phyloP scores from a whole-genome alignment of 306 rosid genomes.

The Cercis canadensis region DNA sequence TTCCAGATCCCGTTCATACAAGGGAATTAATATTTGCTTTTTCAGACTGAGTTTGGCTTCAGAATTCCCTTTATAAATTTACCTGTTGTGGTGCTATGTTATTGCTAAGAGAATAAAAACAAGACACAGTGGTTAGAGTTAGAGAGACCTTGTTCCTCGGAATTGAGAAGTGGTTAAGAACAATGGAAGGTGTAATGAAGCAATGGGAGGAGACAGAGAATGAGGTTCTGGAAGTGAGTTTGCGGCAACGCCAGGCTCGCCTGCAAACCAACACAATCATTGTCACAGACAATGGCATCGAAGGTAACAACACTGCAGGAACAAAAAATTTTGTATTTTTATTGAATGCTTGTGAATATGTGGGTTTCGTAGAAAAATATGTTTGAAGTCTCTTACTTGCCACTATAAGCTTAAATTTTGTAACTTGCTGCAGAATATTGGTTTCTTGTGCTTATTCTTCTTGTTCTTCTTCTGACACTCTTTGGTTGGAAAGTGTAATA shows the following conservation, averaged over 20 bases:
- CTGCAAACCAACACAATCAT: not conserved
- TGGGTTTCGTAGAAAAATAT: not conserved
- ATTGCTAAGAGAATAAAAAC: too few relatives aligned
- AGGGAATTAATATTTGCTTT: too few relatives aligned
- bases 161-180: not conserved
- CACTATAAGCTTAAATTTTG: too few relatives aligned
- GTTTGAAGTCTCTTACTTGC: too few relatives aligned
- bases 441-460: too few relatives aligned
- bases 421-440: too few relatives aligned
- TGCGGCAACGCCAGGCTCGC: conserved; percentile 29
- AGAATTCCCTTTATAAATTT: conserved; percentile 18
- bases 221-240: conserved; percentile 32
- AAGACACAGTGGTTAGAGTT: not conserved
- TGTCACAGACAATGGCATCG: not conserved
- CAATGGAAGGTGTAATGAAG: conserved; percentile 27
- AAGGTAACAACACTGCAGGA: conserved; percentile 4
- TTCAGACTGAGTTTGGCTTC: not conserved
- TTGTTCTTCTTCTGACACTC: too few relatives aligned
- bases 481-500: too few relatives aligned
- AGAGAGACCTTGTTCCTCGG: not conserved
- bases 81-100: not conserved
- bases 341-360: not conserved
- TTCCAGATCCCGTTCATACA: too few relatives aligned
- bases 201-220: conserved; percentile 42
- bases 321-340: not conserved